These are phyloP conservation scores for Alisma plantagoaquatica DNA, from an alignment of 106 monocot species.

Conservation along the genomic window DNA sequence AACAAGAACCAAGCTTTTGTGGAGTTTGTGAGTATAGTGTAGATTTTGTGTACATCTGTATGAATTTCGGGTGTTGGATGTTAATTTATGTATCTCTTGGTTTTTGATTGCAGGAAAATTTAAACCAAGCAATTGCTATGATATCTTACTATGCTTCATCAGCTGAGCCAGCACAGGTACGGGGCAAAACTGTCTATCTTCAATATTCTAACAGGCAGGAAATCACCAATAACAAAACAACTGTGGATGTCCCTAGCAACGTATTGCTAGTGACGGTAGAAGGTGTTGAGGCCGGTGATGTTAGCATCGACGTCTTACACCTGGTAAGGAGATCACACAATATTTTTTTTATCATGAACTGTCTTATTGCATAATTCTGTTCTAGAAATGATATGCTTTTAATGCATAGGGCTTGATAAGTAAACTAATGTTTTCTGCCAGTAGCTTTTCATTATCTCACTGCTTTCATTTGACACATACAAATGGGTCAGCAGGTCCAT, in stretches of 20 bases:
- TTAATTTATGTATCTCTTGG: too few relatives aligned
- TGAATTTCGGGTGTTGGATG: not conserved
- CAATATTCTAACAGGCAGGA: constrained; percentile 55
- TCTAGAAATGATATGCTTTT: not conserved
- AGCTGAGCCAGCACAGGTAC: constrained; percentile 50
- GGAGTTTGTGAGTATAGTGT: constrained; percentile 37
- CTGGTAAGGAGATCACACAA: constrained; percentile 25
- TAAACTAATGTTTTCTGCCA: constrained; percentile 9
- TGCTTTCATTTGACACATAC: constrained; percentile 18
- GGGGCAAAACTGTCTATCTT: constrained; percentile 58
- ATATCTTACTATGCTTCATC: constrained; percentile 51
- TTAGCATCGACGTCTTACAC: constrained; percentile 56
- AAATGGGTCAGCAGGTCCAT: constrained; percentile 42
- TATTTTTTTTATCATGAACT: too few relatives aligned
- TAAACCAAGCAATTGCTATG: constrained; percentile 57
- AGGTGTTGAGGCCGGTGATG: constrained; percentile 47
- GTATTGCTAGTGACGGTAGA: constrained; percentile 44
- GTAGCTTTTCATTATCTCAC: constrained; percentile 8
- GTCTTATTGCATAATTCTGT: too few relatives aligned
- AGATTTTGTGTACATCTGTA: not conserved
- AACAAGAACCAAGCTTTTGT: constrained; percentile 54
- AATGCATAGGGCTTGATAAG: too few relatives aligned
- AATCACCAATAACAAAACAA: constrained; percentile 32
- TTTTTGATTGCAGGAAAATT: constrained; percentile 27
- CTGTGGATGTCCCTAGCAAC: constrained; percentile 34